Evolutionary conservation across 2,329 filamentous ascomycete genomes (phyloP), one percentile per base, ranked within the genome.

Genomic region (Saccharata proteae): DNA sequence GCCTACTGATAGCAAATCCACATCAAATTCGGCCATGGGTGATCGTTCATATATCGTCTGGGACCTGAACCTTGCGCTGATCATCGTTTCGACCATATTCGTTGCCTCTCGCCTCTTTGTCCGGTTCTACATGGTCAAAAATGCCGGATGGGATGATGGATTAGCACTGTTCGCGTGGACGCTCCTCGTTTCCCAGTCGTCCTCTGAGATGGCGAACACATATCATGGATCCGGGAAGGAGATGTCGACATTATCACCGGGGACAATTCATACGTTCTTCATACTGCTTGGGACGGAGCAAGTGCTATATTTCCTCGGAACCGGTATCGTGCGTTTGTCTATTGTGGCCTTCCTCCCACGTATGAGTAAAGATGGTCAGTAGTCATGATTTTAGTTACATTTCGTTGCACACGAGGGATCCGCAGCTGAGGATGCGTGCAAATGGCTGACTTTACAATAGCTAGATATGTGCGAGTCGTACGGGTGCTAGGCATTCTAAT

Each of bases 291-390:
- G 39, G 40, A 37, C 42, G 34, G 15, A 38, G 22, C 37, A 40
- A 12, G 21, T 45, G 3, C 14, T 43, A 8, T 43, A 39, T 32
- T 51, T 58, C 32, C 43, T 51, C 35, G 43, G 38, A 2, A 44
- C 52, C 1, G 52, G 49, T 11, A 35, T 52, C 4, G 46, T 57
- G 15, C 43, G 54, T 26, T 31, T 57, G 11, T 45, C 53, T 3
- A 52, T 59, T 18, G 42, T 52, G 6, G 47, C 49, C 5, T 56
- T 58, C 34, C 37, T 58, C 9, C 46, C 48, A 7, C 48, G 54
- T n/a, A 42, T 58, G 10, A 41, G 39, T 27, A 50, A 47, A 38
- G 49, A 55, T 12, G 47, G 55, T 57, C 43, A 41, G 50, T 25
- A 4, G 5, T 36, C 20, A 30, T 32, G 20, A 19, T 12, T 4